phyloP scores from a whole-genome alignment of 768 basidiomycete species.

The Termitomyces titanicus region DNA sequence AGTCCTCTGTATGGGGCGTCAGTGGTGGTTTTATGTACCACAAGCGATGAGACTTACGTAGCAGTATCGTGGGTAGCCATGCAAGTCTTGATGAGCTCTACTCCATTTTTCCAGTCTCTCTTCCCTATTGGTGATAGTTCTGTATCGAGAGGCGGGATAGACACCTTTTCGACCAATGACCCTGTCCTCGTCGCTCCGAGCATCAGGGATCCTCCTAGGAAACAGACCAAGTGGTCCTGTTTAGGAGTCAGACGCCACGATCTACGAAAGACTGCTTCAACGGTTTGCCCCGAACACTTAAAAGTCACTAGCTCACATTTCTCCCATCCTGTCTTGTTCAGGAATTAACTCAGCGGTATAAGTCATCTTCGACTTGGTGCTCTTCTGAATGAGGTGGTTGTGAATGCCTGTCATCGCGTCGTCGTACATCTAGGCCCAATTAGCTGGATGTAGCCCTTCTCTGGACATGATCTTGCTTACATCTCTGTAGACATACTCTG shows the following conservation, averaged over 20 bases:
- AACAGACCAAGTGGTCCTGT: slow-evolving; percentile 96
- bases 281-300: not conserved
- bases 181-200: slow-evolving; percentile 78
- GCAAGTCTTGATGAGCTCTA: slow-evolving; percentile 83
- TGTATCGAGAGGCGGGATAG: slow-evolving; percentile 61
- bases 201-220: slow-evolving; percentile 89
- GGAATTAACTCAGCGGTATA: slow-evolving; percentile 86
- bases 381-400: slow-evolving; percentile 65
- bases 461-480: slow-evolving; percentile 28
- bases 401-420: slow-evolving; percentile 83
- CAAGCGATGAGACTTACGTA: slow-evolving; percentile 51
- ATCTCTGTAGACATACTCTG: slow-evolving; percentile 73
- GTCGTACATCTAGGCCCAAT: slow-evolving; percentile 74
- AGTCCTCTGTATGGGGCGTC: slow-evolving; percentile 55
- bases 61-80: slow-evolving; percentile 80
- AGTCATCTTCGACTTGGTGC: slow-evolving; percentile 51
- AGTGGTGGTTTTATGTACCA: not conserved
- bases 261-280: slow-evolving; percentile 29
- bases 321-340: slow-evolving; percentile 34
- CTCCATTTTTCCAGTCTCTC: slow-evolving; percentile 81
- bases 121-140: slow-evolving; percentile 59
- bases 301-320: slow-evolving; percentile 26
- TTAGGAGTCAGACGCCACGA: slow-evolving; percentile 78
- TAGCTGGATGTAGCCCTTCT: not conserved
- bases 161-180: slow-evolving; percentile 47